Base-by-base conservation (phyloP, 306 rosid genomes). In the Citrullus colocynthis region DNA sequence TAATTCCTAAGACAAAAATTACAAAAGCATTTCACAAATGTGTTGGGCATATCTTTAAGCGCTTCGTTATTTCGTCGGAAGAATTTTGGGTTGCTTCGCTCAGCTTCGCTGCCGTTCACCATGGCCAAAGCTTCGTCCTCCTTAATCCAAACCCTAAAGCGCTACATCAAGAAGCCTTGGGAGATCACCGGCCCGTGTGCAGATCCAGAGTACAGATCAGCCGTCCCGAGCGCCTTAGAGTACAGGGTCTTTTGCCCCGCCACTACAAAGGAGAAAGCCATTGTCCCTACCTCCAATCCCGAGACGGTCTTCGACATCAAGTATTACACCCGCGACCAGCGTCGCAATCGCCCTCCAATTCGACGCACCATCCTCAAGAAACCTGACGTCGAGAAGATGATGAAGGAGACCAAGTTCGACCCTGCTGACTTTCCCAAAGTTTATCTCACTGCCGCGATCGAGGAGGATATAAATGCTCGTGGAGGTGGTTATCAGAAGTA, bases 101-200 rank as follows among this genome's bases (percentile, higher is more conserved):
- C 11, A 52, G 7, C 20, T 52, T 52, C 69, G 42, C 30, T 2
- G 30, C 2, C 51, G n/a, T 39, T 20, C 64, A 1, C 66, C 66
- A 78, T 78, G 81, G 81, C 76, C 30, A 78, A 78, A 32, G 85
- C 80, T 11, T 20, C 73, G 18, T 74, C 86, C 1, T 81, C 92
- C 18, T 28, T 86, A 41, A 18, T 79, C 44, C 89, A 83, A 83
- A 86, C 83, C 81, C 90, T 96, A 75, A 89, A 30, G 84, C 89
- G 97, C 7, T 89, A 82, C 88, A 11, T 96, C 44, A 96, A 92
- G 88, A 89, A 88, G 84, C 99, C 99, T 21, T 90, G 99, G 99
- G 99, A 96, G 88, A 85, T 88, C 41, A 96, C 99, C 10, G 99
- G 99, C 0, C 99, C 99, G 0, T 89, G 92, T 36, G 90, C 99